Evolutionary conservation across 768 basidiomycete species (phyloP).

Genomic region (Russula olivacea): DNA sequence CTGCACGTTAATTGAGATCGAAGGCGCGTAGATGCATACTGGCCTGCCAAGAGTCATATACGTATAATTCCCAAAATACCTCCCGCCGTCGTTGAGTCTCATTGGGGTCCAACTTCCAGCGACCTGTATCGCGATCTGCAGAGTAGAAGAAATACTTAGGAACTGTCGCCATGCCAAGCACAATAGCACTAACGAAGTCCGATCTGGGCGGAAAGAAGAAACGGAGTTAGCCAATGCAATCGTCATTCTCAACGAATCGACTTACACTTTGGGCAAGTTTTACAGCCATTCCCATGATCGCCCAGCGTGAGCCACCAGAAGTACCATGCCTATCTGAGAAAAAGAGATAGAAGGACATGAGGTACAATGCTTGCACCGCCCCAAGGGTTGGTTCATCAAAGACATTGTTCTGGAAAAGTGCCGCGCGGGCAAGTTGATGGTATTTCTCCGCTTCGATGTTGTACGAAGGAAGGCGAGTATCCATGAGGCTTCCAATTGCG

Average conservation of each 20-base stretch:
- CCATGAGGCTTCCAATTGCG: conserved; percentile 57
- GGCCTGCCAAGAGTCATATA: conserved; percentile 68
- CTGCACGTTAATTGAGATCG: conserved; percentile 6
- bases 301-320: conserved; percentile 48
- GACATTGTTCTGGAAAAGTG: conserved; percentile 54
- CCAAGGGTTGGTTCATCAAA: conserved; percentile 57
- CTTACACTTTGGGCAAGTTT: conserved; percentile 64
- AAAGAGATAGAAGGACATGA: conserved; percentile 47
- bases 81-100: conserved; percentile 55
- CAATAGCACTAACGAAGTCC: conserved; percentile 54
- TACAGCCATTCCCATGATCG: conserved; percentile 64
- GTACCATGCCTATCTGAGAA: conserved; percentile 39
- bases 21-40: conserved; percentile 12
- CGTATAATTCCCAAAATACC: conserved; percentile 57
- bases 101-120: conserved; percentile 52
- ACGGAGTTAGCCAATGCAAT: conserved; percentile 22
- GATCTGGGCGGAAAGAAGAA: conserved; percentile 37
- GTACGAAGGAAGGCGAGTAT: conserved; percentile 49
- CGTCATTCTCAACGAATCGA: conserved; percentile 8
- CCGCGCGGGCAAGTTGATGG: conserved; percentile 55
- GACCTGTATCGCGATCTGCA: conserved; percentile 60
- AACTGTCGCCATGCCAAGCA: not conserved
- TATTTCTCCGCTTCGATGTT: conserved; percentile 51
- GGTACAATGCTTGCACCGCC: conserved; percentile 61
- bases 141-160: conserved; percentile 13